A percentile compares a stretch with the other conserved stretches of the same genome.
Evolutionary conservation across 305 asterid genomes (phyloP).

Genomic region (Solanum hybrid): DNA sequence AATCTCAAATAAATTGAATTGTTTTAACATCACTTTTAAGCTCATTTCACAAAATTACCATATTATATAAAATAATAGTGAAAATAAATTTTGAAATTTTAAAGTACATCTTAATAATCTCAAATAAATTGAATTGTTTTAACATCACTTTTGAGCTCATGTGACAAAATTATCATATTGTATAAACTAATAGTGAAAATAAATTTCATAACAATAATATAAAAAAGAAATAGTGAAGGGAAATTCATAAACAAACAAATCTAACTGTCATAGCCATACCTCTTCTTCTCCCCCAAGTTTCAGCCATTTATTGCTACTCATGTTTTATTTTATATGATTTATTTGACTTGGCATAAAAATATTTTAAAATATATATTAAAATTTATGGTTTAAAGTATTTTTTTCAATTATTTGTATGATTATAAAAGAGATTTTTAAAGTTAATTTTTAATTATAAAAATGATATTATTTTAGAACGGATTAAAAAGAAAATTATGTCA

Average conservation of each 20-base stretch:
- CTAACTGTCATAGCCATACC: background rate
- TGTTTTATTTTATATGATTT: background rate
- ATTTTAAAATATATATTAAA: too few species aligned
- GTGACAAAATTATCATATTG: background rate
- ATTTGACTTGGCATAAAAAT: background rate
- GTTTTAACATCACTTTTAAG: background rate
- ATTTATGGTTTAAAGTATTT: background rate
- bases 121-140: background rate
- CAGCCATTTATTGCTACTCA: background rate
- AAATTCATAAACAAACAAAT: background rate
- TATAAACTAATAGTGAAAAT: background rate
- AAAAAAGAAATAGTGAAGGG: background rate
- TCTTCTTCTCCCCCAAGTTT: background rate
- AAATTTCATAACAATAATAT: background rate
- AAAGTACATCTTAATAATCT: background rate
- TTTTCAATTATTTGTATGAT: background rate
- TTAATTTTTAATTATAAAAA: too few species aligned
- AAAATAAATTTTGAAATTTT: background rate
- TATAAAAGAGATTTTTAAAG: background rate
- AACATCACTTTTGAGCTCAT: background rate
- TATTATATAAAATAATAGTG: background rate
- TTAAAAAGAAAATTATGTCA: background rate
- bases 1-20: too few species aligned
- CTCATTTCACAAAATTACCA: background rate
- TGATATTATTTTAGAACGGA: too few species aligned